Conservation (phyloP, 2,329 filamentous ascomycete species). For the Penicillium digitatum region DNA sequence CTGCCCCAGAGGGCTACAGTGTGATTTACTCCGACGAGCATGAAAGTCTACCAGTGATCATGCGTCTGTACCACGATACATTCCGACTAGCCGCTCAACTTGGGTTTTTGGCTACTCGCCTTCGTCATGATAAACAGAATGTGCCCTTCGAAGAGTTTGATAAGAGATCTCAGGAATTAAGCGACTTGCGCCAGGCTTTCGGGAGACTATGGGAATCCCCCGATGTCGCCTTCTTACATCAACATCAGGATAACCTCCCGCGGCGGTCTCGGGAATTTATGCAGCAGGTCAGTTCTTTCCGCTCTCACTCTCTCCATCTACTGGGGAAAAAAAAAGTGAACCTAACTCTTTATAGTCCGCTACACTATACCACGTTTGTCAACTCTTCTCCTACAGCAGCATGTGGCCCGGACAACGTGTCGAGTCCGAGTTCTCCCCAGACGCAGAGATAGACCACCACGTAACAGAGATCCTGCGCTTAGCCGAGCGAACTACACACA, state of each 20-base stretch:
- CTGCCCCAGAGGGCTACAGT: slow-evolving; percentile 34
- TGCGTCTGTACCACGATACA: slow-evolving; percentile 47
- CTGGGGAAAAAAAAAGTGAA: no score
- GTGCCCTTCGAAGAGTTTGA: slow-evolving; percentile 22
- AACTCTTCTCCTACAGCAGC: slow-evolving; percentile 53
- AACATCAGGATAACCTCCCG: slow-evolving; percentile 37
- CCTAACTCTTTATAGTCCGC: slow-evolving; percentile 12
- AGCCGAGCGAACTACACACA: slow-evolving; percentile 40
- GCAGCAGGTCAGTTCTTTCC: slow-evolving; percentile 41
- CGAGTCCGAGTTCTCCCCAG: slow-evolving; percentile 36
- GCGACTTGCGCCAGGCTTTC: slow-evolving; percentile 37
- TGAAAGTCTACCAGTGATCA: slow-evolving; percentile 39
- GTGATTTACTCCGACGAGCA: slow-evolving; percentile 38
- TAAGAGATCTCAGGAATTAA: slow-evolving; percentile 32
- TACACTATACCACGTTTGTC: slow-evolving; percentile 49
- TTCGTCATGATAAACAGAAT: slow-evolving; percentile 37
- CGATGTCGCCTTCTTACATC: slow-evolving; percentile 34
- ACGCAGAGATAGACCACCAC: slow-evolving; percentile 45
- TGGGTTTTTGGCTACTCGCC: slow-evolving; percentile 42
- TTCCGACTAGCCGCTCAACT: slow-evolving; percentile 45
- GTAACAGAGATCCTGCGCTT: slow-evolving; percentile 46
- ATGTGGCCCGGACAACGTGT: slow-evolving; percentile 51
- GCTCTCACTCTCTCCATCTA: background rate
- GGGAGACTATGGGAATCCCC: slow-evolving; percentile 39
- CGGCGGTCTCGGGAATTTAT: slow-evolving; percentile 37